Evolutionary conservation across 371 early-diverging fungal species (phyloP), one percentile per base, ranked within the genome.

Genomic region (Fennellomyces sp.): DNA sequence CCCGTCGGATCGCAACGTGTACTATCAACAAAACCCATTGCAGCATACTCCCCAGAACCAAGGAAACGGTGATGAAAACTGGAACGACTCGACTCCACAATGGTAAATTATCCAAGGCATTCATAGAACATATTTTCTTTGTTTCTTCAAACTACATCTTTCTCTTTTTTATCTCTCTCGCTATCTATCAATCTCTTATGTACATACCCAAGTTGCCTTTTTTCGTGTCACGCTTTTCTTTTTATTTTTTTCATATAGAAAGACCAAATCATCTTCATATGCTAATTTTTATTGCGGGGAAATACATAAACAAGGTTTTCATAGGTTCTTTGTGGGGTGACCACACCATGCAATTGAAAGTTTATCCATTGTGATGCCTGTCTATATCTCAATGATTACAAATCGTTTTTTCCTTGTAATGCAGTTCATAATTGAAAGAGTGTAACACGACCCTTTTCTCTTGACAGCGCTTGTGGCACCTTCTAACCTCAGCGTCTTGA

Each of bases 61-160:
- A 17, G 42, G 27, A 33, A 59, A 39, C 27, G 27, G 31, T 30
- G 52, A 8, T 35, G 30, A 58, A 12, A 29, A 49, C 15, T 58
- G 58, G 51, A 58, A 58, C 36, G 50, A 50, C 21, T 28, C 51
- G 6, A 51, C 55, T 54, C 55, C 55, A 23, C 55, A 54, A 26
- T 54, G 55, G 55, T 39, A 41, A 54, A 21, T n/a, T n/a, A 52
- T 12, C 4, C 12, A 52, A 35, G n/a, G 12, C 51, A 52, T 17
- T 45, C 12, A 45, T 45, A 45, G 45, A 45, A 45, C 13, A 39
- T 5, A 39, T n/a, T n/a, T n/a, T n/a, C n/a, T n/a, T n/a, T n/a
- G n/a, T n/a, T n/a, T n/a, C n/a, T n/a, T 21, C 25, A 23, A 26
- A 7, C 8, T 10, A 50, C 28, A 31, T 52, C 21, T 52, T 21